These are phyloP conservation scores for Sclerotiophoma versabilis DNA, from an alignment of 2,329 filamentous ascomycete species.

Conservation along the genomic window DNA sequence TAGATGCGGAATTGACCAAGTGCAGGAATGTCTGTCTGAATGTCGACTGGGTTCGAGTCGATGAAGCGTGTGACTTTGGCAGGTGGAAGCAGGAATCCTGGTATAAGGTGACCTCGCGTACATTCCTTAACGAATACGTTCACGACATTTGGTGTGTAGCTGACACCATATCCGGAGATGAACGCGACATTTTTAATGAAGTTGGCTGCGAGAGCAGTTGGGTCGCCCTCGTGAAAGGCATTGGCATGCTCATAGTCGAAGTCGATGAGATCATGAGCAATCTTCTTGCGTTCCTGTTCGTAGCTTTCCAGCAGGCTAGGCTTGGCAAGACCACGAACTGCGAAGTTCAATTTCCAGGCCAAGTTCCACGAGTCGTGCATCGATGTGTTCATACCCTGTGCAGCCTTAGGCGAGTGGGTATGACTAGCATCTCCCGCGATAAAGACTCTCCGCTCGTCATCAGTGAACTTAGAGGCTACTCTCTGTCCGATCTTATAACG, in stretches of 20 bases:
- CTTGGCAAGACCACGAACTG: slow-evolving; percentile 49
- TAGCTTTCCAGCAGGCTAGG: slow-evolving; percentile 50
- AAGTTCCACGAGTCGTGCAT: slow-evolving; percentile 56
- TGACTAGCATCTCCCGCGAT: slow-evolving; percentile 59
- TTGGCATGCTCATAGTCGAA: slow-evolving; percentile 59
- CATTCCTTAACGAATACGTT: slow-evolving; percentile 64
- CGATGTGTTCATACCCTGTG: slow-evolving; percentile 55
- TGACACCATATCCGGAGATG: slow-evolving; percentile 74
- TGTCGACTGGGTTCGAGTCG: slow-evolving; percentile 78
- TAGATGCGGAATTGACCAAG: slow-evolving; percentile 80
- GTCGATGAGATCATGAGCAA: slow-evolving; percentile 54
- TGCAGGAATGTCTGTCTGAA: slow-evolving; percentile 80
- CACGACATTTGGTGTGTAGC: slow-evolving; percentile 69
- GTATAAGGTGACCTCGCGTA: slow-evolving; percentile 54
- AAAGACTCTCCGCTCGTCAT: slow-evolving; percentile 53
- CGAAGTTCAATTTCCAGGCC: slow-evolving; percentile 55
- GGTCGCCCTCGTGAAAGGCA: slow-evolving; percentile 66
- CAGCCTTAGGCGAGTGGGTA: slow-evolving; percentile 52
- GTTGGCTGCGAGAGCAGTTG: slow-evolving; percentile 69
- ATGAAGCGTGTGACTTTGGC: slow-evolving; percentile 76
- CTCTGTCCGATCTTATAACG: slow-evolving; percentile 60
- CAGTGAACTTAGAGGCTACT: slow-evolving; percentile 56
- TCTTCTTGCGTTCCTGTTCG: slow-evolving; percentile 52
- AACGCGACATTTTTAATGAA: slow-evolving; percentile 75
- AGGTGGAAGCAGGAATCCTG: slow-evolving; percentile 64